A percentile compares a stretch with the other conserved stretches of the same genome.
These are phyloP conservation scores for Naganishia randhawae DNA, from an alignment of 768 basidiomycete genomes.

Conservation along the genomic window DNA sequence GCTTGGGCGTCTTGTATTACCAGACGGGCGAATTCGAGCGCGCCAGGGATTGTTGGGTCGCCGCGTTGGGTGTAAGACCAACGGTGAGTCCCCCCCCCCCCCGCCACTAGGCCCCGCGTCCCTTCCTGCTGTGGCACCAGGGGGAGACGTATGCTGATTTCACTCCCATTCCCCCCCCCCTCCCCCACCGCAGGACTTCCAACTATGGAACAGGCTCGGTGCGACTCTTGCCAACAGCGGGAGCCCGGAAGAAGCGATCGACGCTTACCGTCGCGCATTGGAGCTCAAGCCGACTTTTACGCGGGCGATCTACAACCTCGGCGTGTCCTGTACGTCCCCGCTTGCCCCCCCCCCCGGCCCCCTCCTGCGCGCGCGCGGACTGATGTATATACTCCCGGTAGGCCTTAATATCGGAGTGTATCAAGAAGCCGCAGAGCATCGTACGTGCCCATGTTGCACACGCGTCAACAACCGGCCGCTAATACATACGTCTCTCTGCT, in stretches of 20 bases:
- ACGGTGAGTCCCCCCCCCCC: conserved; percentile 57
- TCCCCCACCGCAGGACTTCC: no score
- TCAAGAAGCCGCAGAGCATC: conserved; percentile 94
- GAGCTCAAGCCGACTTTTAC: conserved; percentile 91
- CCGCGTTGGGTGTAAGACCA: conserved; percentile 74
- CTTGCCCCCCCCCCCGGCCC: conserved; percentile 16
- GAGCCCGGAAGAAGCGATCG: conserved; percentile 82
- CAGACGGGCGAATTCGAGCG: conserved; percentile 77
- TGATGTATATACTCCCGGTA: conserved; percentile 46
- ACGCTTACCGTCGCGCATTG: conserved; percentile 76
- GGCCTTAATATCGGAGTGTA: conserved; percentile 93
- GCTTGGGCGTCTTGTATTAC: conserved; percentile 88
- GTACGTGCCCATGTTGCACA: conserved; percentile 29
- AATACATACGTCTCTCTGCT: neutral
- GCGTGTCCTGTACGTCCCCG: conserved; percentile 78
- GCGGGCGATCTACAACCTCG: conserved; percentile 94
- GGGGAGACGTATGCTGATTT: neutral
- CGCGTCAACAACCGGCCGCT: neutral
- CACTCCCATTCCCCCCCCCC: no score
- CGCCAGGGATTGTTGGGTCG: conserved; percentile 91
- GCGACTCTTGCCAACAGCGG: conserved; percentile 91
- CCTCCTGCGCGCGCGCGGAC: no score
- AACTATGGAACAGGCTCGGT: conserved; percentile 92
- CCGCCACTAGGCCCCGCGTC: no score
- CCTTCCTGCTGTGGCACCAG: neutral